Evolutionary conservation across 176 grass and related monocot species (phyloP).

Genomic region (Cocos nucifera): DNA sequence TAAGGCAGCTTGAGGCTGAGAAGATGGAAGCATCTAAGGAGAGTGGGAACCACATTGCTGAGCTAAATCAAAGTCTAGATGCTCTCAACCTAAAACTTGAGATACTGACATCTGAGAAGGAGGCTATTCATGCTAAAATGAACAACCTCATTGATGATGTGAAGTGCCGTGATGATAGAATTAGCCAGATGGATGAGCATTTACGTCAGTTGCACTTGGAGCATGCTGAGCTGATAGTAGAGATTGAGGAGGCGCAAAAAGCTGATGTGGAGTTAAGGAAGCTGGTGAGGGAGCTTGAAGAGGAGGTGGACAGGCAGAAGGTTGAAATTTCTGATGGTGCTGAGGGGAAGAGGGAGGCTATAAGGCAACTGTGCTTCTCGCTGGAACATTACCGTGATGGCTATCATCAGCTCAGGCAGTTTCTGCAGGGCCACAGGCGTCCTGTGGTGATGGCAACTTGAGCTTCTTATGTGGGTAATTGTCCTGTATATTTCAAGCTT

Average conservation of each 20-base stretch:
- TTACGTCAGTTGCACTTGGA: slow-evolving; percentile 66
- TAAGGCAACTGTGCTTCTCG: slow-evolving; percentile 92
- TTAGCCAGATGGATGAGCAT: slow-evolving; percentile 36
- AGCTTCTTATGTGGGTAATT: neutral
- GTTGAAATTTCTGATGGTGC: slow-evolving; percentile 41
- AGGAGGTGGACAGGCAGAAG: slow-evolving; percentile 61
- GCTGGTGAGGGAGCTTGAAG: slow-evolving; percentile 50
- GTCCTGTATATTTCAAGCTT: too few relatives aligned
- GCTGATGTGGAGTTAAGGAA: slow-evolving; percentile 9
- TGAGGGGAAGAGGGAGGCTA: slow-evolving; percentile 79
- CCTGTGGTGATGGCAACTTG: slow-evolving; percentile 37
- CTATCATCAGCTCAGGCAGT: slow-evolving; percentile 60
- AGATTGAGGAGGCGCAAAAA: slow-evolving; percentile 17
- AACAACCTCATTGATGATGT: slow-evolving; percentile 21
- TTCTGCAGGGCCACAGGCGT: slow-evolving; percentile 62
- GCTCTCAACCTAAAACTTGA: slow-evolving; percentile 28
- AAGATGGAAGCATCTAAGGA: slow-evolving; percentile 26
- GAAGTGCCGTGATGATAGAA: slow-evolving; percentile 33
- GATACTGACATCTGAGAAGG: slow-evolving; percentile 41
- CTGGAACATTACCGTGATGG: slow-evolving; percentile 87
- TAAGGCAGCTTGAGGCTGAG: slow-evolving; percentile 27
- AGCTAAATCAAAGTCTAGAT: slow-evolving; percentile 35
- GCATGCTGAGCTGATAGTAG: slow-evolving; percentile 51
- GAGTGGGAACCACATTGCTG: slow-evolving; percentile 30
- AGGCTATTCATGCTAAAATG: slow-evolving; percentile 21